phyloP scores from a whole-genome alignment of 139 green algal genomes.

The Spirogloea muscicola region DNA sequence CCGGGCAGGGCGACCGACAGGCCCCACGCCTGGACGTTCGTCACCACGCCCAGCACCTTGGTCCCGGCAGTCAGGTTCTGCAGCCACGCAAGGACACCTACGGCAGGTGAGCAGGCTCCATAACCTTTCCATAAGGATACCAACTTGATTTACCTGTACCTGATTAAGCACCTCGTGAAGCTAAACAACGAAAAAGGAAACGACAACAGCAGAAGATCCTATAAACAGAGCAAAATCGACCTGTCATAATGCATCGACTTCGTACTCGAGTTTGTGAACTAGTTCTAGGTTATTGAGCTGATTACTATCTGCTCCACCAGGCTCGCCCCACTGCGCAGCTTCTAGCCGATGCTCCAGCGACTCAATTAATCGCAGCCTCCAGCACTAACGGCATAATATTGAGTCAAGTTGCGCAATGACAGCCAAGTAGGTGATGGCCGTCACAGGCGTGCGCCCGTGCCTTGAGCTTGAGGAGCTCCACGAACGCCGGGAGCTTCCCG shows the following conservation, averaged over 20 bases:
- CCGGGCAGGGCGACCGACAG: slow-evolving; percentile 76
- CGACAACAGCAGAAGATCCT: slow-evolving; percentile 6
- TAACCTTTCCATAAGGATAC: too few species aligned
- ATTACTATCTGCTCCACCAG: slow-evolving; percentile 2
- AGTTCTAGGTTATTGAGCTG: not conserved
- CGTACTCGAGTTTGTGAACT: not conserved
- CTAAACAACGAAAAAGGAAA: not conserved
- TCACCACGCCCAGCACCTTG: slow-evolving; percentile 45
- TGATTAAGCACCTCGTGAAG: too few species aligned
- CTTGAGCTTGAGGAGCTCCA: slow-evolving; percentile 42
- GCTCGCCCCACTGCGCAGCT: too few species aligned
- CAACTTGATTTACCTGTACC: too few species aligned
- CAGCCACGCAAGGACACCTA: slow-evolving; percentile 1
- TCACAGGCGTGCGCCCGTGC: not conserved
- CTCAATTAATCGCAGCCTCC: too few species aligned
- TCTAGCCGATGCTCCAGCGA: too few species aligned
- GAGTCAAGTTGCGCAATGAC: too few species aligned
- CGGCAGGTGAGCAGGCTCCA: too few species aligned
- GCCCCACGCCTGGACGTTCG: slow-evolving; percentile 61
- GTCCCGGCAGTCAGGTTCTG: slow-evolving; percentile 22
- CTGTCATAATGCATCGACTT: not conserved
- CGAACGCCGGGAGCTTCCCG: slow-evolving; percentile 26
- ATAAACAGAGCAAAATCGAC: not conserved
- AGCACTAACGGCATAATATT: too few species aligned
- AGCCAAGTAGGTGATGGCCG: too few species aligned